Evolutionary conservation across 2,329 filamentous ascomycete species (phyloP), one percentile per base, ranked within the genome.

Genomic region (Colletotrichum musae): DNA sequence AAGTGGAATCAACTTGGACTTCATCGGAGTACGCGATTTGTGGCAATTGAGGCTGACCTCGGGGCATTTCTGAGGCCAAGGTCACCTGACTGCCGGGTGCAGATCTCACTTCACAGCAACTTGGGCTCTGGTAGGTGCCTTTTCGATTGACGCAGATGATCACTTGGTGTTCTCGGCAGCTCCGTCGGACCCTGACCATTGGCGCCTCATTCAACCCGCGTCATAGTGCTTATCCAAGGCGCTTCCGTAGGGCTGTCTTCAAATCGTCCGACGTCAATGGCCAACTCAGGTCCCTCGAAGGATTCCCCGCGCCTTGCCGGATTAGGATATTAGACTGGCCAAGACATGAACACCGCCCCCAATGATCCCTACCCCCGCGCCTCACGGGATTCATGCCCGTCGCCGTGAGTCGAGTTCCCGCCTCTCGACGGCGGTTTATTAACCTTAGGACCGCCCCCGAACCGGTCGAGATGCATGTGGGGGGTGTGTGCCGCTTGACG

Each of bases 311-410:
- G 62, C 66, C 26, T 66, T 48, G 32, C 71, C 70, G 2, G 7
- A 62, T 57, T 63, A 57, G 71, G 71, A 50, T 43, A 69, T 47
- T 65, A 57, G 12, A 24, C 24, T 70, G 69, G 70, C 70, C 71
- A 72, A 72, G 71, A 71, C 70, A 18, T 32, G 39, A 15, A 39
- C 51, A 41, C 32, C 36, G 36, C 41, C 57, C 10, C 28, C n/a
- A 2, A 18, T 36, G 12, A 5, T 24, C 13, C 16, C 24, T 26
- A 43, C 24, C 18, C 13, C 10, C 47, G 57, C 16, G 39, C 21
- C 2, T 28, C 4, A 5, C 32, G 10, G 7, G 6, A 21, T 26
- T 26, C 9, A 47, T 6, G 18, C 45, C 6, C 13, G 45, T 47
- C 16, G 16, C 45, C 45, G 45, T 15, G 45, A 47, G 16, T 18